Evolutionary conservation across 2,329 filamentous ascomycete species (phyloP).

Genomic region (Curvularia eragrostidis): DNA sequence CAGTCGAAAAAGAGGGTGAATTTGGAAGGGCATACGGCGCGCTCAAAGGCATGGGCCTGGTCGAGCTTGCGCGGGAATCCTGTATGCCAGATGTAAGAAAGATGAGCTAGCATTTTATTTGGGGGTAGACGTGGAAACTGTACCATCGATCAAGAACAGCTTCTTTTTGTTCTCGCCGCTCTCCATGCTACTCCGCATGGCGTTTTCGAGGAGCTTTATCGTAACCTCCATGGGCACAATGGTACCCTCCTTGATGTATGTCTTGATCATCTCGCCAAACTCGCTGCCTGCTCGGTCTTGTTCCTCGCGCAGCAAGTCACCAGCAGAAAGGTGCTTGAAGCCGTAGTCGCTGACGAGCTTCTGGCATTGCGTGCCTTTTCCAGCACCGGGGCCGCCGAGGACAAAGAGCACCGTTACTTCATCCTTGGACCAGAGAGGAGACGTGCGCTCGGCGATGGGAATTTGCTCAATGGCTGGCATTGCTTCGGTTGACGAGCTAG

Average conservation of each 20-base stretch:
- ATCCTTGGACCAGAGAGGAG: conserved; percentile 74
- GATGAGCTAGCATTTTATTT: no score
- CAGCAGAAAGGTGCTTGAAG: conserved; percentile 92
- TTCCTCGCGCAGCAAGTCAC: conserved; percentile 91
- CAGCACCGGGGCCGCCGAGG: conserved; percentile 91
- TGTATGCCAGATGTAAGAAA: conserved; percentile 20
- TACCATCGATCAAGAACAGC: conserved; percentile 75
- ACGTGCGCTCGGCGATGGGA: conserved; percentile 56
- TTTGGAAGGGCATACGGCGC: conserved; percentile 80
- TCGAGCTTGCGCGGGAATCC: conserved; percentile 97
- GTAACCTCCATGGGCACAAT: conserved; percentile 99
- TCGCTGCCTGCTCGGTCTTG: conserved; percentile 84
- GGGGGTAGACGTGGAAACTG: not conserved
- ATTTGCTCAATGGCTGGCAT: conserved; percentile 51
- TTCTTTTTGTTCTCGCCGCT: conserved; percentile 59
- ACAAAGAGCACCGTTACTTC: conserved; percentile 95
- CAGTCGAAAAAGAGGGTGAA: conserved; percentile 96
- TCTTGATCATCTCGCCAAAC: conserved; percentile 91
- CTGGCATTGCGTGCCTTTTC: conserved; percentile 95
- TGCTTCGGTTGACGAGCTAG: conserved; percentile 29
- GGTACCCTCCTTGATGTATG: conserved; percentile 90
- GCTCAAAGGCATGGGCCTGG: conserved; percentile 93
- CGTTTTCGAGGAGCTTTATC: conserved; percentile 89
- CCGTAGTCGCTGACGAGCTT: conserved; percentile 86
- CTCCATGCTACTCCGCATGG: conserved; percentile 76